A percentile compares a stretch with the other conserved stretches of the same genome.
Evolutionary conservation across 257 asterid genomes (phyloP).

Genomic region (Schizonepeta tenuifolia): DNA sequence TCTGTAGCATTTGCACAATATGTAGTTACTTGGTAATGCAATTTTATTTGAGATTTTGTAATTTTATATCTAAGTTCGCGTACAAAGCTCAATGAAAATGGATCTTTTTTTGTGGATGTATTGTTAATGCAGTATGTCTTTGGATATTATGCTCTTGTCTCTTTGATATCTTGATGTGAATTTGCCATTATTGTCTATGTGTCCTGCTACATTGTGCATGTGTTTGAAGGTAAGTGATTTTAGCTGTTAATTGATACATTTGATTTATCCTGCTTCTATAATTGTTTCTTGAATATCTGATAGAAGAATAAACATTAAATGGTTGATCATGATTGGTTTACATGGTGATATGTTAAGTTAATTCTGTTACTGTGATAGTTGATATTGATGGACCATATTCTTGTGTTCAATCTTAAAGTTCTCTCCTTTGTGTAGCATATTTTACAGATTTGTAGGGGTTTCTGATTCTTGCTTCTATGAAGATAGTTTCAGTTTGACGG

Average conservation of each 20-base stretch:
- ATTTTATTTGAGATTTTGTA: conserved; percentile 32
- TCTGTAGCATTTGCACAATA: conserved; percentile 34
- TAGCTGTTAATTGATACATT: background rate
- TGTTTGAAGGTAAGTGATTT: background rate
- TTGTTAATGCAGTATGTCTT: background rate
- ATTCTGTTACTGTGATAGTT: background rate
- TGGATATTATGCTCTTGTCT: conserved; percentile 9
- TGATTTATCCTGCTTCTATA: background rate
- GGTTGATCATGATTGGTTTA: background rate
- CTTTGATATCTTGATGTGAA: conserved; percentile 1
- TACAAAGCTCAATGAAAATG: conserved; percentile 31
- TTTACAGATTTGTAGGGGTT: background rate
- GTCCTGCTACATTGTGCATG: background rate
- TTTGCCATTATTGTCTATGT: background rate
- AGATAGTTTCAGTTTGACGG: background rate
- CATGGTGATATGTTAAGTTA: background rate
- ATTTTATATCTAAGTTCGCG: conserved; percentile 26
- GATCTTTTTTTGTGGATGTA: conserved; percentile 24
- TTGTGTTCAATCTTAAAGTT: background rate
- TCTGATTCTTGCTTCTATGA: background rate
- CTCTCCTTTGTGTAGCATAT: background rate
- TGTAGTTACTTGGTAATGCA: conserved; percentile 38
- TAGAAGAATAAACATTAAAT: background rate
- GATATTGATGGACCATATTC: background rate
- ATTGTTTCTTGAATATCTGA: background rate